Evolutionary conservation across 2,329 filamentous ascomycete species (phyloP).

Genomic region (Neonectria ditissima): DNA sequence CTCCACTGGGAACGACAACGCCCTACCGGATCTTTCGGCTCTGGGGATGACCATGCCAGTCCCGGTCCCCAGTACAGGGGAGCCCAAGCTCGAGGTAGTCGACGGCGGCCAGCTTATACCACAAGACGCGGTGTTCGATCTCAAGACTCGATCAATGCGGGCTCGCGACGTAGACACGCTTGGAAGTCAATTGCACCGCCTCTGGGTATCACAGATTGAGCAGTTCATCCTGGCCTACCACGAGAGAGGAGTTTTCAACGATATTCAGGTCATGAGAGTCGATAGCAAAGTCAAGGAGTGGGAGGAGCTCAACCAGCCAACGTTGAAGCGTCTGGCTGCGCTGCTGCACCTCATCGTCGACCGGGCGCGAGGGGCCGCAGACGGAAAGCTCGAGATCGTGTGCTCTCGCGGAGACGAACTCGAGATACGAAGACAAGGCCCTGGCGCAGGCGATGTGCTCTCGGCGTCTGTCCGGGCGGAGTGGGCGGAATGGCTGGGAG

Average conservation of each 20-base stretch:
- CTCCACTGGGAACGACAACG: not conserved
- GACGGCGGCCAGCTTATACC: constrained; percentile 44
- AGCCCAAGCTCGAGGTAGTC: constrained; percentile 25
- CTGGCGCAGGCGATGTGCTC: constrained; percentile 38
- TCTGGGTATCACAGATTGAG: constrained; percentile 56
- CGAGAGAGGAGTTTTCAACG: constrained; percentile 49
- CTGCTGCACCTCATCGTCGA: constrained; percentile 40
- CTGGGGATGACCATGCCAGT: constrained; percentile 20
- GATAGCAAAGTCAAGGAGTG: constrained; percentile 48
- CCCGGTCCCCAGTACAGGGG: not conserved
- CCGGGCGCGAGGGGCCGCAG: constrained; percentile 16
- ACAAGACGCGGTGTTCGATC: constrained; percentile 54
- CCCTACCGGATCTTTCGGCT: constrained; percentile 15
- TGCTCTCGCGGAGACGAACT: constrained; percentile 25
- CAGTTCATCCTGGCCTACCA: constrained; percentile 58
- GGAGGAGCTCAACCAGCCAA: constrained; percentile 49
- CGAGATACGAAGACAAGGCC: constrained; percentile 43
- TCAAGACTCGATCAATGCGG: constrained; percentile 56
- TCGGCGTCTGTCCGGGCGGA: constrained; percentile 37
- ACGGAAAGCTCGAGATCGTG: constrained; percentile 43
- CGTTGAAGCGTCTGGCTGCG: constrained; percentile 45
- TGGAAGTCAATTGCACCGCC: constrained; percentile 53
- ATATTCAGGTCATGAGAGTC: constrained; percentile 51
- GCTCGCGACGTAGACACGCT: constrained; percentile 41
- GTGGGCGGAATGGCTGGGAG: constrained; percentile 43